Evolutionary conservation across 2,329 filamentous ascomycete species (phyloP).

Genomic region (Aspergillus vadensis): DNA sequence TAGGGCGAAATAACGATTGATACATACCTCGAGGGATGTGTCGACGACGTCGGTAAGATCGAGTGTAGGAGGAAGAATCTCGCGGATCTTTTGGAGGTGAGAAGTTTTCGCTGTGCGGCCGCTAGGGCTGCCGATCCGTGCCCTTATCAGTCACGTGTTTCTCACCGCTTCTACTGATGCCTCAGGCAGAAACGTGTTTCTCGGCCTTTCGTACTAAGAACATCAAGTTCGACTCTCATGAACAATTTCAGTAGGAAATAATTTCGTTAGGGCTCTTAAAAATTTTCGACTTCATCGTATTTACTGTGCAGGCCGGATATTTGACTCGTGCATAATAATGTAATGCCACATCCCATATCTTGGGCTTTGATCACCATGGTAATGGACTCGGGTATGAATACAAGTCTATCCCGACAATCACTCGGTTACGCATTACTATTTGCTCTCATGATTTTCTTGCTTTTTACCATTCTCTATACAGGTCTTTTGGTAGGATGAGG

Average conservation of each 20-base stretch:
- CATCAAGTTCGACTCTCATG: background rate
- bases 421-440: background rate
- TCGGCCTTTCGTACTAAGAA: background rate
- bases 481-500: slow-evolving; percentile 25
- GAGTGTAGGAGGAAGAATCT: slow-evolving; percentile 23
- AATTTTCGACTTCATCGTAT: too few species aligned
- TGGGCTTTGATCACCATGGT: too few species aligned
- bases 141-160: slow-evolving; percentile 37
- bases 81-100: slow-evolving; percentile 14
- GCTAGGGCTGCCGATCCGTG: slow-evolving; percentile 31
- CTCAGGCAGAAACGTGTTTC: slow-evolving; percentile 16
- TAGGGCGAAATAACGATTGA: slow-evolving; percentile 22
- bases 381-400: too few species aligned
- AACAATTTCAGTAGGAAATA: too few species aligned
- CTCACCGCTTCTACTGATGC: background rate
- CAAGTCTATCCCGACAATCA: background rate
- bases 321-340: too few species aligned
- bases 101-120: slow-evolving; percentile 34
- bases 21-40: slow-evolving; percentile 46
- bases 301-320: too few species aligned
- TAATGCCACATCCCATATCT: too few species aligned
- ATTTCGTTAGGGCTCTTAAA: too few species aligned
- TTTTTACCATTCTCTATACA: slow-evolving; percentile 24
- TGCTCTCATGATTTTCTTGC: background rate
- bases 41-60: slow-evolving; percentile 33